A percentile compares a stretch with the other conserved stretches of the same genome.
These are phyloP conservation scores for Agaricus subrufescens DNA, from an alignment of 768 basidiomycete genomes.

Conservation along the genomic window DNA sequence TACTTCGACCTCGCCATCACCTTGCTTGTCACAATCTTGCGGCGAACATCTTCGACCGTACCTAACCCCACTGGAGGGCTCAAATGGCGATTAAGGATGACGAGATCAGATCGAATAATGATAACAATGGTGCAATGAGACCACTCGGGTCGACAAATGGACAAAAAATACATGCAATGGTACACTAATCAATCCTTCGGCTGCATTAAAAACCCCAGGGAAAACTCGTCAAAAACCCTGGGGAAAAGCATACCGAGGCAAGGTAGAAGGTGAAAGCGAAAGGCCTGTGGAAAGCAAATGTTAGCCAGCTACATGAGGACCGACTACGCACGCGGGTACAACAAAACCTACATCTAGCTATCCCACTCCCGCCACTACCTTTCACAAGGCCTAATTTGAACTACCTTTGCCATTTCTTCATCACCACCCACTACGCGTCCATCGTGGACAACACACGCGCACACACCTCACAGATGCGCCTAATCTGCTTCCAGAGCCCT, in stretches of 20 bases:
- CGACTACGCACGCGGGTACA: too few species aligned
- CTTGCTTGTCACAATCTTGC: too few species aligned
- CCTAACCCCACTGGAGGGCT: too few species aligned
- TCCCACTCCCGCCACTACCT: neutral
- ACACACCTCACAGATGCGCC: neutral
- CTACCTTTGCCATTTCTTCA: too few species aligned
- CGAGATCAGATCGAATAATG: too few species aligned
- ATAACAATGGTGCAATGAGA: neutral
- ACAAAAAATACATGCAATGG: neutral
- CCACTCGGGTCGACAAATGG: neutral
- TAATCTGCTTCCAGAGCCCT: slow-evolving; percentile 1
- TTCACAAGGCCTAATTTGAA: too few species aligned
- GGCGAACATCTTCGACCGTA: too few species aligned
- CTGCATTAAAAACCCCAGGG: slow-evolving; percentile 3
- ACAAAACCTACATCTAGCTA: neutral
- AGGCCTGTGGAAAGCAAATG: neutral
- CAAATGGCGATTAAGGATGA: too few species aligned
- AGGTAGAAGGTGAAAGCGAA: slow-evolving; percentile 8
- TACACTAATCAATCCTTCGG: neutral
- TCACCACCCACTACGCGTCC: neutral
- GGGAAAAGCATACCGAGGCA: slow-evolving; percentile 7
- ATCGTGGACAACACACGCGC: neutral
- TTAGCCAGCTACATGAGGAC: too few species aligned
- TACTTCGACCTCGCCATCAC: too few species aligned
- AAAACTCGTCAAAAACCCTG: neutral